Evolutionary conservation across 2,329 filamentous ascomycete genomes (phyloP).

Genomic region (Diaporthe amygdali): DNA sequence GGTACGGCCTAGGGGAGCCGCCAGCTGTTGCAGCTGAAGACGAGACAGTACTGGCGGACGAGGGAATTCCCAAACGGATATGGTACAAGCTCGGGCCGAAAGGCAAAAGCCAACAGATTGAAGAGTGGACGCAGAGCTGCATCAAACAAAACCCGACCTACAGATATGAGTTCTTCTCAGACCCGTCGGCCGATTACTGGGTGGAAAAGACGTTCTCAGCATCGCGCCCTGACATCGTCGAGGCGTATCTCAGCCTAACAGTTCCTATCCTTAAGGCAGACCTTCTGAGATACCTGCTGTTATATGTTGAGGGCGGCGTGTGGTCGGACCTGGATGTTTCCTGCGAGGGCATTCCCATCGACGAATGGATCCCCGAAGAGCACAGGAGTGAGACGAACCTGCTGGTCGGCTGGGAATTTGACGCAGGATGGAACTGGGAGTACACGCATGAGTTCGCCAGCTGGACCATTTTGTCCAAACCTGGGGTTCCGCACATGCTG

Average conservation of each 20-base stretch:
- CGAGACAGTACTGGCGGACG: background rate
- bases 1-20: background rate
- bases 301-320: conserved; percentile 79
- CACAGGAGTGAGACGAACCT: conserved; percentile 24
- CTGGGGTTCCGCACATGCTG: conserved; percentile 22
- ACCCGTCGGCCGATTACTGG: conserved; percentile 47
- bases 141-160: conserved; percentile 34
- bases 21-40: background rate
- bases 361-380: conserved; percentile 39
- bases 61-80: conserved; percentile 29
- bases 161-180: conserved; percentile 34
- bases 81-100: conserved; percentile 46
- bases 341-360: conserved; percentile 38
- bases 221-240: conserved; percentile 30
- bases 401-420: conserved; percentile 36
- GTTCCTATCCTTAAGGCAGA: conserved; percentile 61
- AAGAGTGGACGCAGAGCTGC: conserved; percentile 38
- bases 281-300: conserved; percentile 71
- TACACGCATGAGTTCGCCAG: conserved; percentile 27
- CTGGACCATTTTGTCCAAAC: conserved; percentile 29
- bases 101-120: conserved; percentile 36
- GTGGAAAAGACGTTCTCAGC: conserved; percentile 62
- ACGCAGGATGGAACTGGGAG: conserved; percentile 25
- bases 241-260: conserved; percentile 29
- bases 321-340: conserved; percentile 60